Base-by-base conservation (phyloP, 441 rosid species). In the Brassica balearica region DNA sequence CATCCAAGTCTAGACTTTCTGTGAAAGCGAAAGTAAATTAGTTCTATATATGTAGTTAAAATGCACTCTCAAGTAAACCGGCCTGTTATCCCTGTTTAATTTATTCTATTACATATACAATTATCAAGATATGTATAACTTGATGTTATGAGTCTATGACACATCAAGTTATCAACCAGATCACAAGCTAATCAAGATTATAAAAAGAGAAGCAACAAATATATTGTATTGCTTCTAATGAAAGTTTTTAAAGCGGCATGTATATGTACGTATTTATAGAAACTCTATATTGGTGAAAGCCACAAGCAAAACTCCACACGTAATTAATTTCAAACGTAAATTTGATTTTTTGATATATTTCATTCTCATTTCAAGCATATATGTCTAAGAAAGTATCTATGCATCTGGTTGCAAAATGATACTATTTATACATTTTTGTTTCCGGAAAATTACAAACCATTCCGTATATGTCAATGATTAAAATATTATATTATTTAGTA, bases 241-340 rank as follows among this genome's bases (percentile, higher is more conserved):
- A 68, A 10, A 23, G 62, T 60, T 74, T 25, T 58, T 10, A 69
- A 74, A 79, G 74, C 3, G 75, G 23, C 46, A 74, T 19, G 63
- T 38, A 74, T 19, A 58, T 69, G 79, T 64, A 80, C 75, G 63
- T 73, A 20, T 64, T 27, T 80, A 56, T 75, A 71, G 63, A 69
- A 67, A 36, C 25, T 27, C 79, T 53, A 80, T 74, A 74, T 80
- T 70, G 68, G 82, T 74, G 82, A 80, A 80, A 80, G 82, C 79
- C 82, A 80, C 79, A 53, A 70, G 66, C 79, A 80, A 80, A 74
- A 74, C 68, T 74, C 82, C 82, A 64, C 32, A 74, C 72, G 72
- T 75, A 69, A 69, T 80, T 74, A 80, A 65, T 69, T 69, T 43
- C 58, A 5, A 74, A 74, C 68, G 58, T 68, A 64, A 46, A 38